These are phyloP conservation scores for Penicillium sp. DNA, from an alignment of 2,329 filamentous ascomycete species.

Conservation along the genomic window DNA sequence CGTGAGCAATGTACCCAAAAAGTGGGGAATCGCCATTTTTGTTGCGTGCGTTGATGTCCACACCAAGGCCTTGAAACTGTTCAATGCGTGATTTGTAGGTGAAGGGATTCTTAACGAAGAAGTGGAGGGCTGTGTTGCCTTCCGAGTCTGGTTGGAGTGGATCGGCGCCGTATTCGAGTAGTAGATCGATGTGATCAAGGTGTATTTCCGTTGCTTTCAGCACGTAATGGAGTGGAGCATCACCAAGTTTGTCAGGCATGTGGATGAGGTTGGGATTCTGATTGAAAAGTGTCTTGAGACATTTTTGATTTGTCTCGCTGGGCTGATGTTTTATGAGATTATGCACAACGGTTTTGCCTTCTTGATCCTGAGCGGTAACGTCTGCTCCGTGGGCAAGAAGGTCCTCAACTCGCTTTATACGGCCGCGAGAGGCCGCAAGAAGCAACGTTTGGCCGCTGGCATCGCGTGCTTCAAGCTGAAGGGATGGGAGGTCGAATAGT, in stretches of 20 bases:
- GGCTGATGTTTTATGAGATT: not conserved
- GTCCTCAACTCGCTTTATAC: not conserved
- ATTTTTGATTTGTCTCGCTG: not conserved
- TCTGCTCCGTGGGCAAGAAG: constrained; percentile 15
- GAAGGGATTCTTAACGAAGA: not conserved
- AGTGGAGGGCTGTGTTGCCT: constrained; percentile 4
- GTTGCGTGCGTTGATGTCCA: not conserved
- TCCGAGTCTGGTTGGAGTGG: constrained; percentile 1
- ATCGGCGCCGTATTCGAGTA: constrained; percentile 7
- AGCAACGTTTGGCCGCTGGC: constrained; percentile 7
- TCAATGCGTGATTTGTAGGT: not conserved
- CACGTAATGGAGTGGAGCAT: constrained; percentile 6
- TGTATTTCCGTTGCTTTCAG: not conserved
- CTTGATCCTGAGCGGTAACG: constrained; percentile 12
- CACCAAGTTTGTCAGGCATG: not conserved
- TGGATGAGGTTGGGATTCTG: not conserved
- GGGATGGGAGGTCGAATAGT: constrained; percentile 10
- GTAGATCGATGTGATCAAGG: not conserved
- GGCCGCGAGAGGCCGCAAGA: not conserved
- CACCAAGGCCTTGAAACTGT: not conserved
- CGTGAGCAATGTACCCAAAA: not conserved
- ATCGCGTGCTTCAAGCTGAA: constrained; percentile 10
- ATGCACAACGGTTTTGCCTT: constrained; percentile 14
- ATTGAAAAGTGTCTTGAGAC: not conserved
- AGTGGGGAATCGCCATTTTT: not conserved